Conservation (phyloP, 2,329 filamentous ascomycete genomes). For the Ophiostoma piceae region DNA sequence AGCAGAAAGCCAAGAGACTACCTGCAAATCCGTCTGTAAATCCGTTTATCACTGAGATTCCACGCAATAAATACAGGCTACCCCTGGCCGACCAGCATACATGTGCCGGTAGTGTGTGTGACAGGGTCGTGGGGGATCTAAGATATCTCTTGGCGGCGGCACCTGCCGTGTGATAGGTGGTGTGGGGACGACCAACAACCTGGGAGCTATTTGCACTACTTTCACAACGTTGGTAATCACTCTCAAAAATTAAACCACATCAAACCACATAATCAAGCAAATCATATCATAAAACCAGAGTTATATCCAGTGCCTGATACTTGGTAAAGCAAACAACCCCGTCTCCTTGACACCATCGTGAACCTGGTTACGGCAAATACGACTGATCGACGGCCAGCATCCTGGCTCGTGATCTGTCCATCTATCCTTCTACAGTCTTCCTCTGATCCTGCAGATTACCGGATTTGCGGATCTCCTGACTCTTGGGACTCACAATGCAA, state of each 20-base stretch:
- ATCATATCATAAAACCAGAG: not conserved
- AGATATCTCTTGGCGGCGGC: not conserved
- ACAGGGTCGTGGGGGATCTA: not conserved
- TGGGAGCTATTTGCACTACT: not conserved
- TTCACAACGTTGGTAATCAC: not conserved
- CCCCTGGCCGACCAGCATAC: not conserved
- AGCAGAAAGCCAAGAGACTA: not conserved
- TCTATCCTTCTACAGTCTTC: not conserved
- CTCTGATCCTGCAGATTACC: not conserved
- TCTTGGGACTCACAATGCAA: not conserved
- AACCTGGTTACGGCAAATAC: not conserved
- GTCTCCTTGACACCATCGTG: not conserved
- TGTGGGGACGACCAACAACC: not conserved
- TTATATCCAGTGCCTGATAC: not conserved
- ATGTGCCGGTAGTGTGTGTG: not conserved
- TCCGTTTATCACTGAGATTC: not conserved
- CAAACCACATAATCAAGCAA: not conserved
- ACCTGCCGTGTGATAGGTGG: not conserved
- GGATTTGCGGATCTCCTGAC: not conserved
- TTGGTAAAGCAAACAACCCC: not conserved
- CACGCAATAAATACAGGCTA: not conserved
- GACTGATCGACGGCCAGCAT: constrained; percentile 3
- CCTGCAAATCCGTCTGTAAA: not conserved
- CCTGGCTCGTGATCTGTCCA: not conserved
- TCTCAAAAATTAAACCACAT: not conserved